Percentiles rank a stretch among this genome's conserved stretches.
phyloP scores from a whole-genome alignment of 2,329 filamentous ascomycete species.

The Hysterium pulicare region DNA sequence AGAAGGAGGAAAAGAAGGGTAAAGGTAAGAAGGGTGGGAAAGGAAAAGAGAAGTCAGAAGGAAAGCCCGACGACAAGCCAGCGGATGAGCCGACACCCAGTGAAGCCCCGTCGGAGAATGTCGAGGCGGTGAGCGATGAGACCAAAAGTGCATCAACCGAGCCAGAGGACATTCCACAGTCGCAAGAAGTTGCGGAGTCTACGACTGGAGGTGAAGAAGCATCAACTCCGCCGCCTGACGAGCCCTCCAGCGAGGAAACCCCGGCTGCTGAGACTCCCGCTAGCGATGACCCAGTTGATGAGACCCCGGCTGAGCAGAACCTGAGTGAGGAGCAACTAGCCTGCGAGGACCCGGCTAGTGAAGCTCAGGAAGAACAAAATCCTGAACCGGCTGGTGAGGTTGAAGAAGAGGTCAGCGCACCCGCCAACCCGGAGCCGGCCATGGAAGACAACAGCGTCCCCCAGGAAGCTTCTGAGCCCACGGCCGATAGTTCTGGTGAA shows the following conservation, averaged over 20 bases:
- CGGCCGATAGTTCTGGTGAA: too few relatives aligned
- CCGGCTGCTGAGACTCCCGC: neutral
- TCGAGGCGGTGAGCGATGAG: too few relatives aligned
- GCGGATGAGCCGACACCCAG: too few relatives aligned
- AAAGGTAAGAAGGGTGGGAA: neutral
- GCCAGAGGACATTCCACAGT: too few relatives aligned
- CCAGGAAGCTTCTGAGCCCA: too few relatives aligned
- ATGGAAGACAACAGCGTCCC: too few relatives aligned
- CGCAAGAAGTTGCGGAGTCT: too few relatives aligned
- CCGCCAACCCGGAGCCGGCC: too few relatives aligned
- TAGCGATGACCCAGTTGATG: neutral
- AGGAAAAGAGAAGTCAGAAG: neutral
- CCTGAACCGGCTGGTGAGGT: too few relatives aligned
- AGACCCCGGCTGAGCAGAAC: neutral
- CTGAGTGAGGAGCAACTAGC: neutral
- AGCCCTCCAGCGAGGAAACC: neutral
- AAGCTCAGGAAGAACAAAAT: neutral
- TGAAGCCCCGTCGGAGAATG: neutral
- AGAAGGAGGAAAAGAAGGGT: neutral
- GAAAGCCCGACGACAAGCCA: neutral
- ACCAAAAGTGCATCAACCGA: too few relatives aligned
- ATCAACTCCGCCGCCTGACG: neutral
- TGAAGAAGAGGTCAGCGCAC: too few relatives aligned
- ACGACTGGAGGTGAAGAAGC: too few relatives aligned
- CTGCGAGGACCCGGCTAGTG: neutral